Evolutionary conservation across 2,329 filamentous ascomycete species (phyloP).

Genomic region (Lasiodiplodia gonubiensis): DNA sequence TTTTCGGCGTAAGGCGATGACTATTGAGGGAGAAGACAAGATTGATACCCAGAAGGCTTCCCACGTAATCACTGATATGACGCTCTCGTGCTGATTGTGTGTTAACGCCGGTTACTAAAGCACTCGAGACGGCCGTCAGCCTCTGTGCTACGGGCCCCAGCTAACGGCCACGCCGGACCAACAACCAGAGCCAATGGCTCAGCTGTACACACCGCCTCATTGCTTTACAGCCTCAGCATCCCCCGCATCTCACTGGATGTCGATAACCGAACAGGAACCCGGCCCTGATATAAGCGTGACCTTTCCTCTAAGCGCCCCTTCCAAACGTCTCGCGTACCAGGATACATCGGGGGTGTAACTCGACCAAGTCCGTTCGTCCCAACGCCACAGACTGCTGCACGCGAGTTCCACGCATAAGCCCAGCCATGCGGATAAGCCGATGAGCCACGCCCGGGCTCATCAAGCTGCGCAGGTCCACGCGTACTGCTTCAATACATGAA

Average conservation of each 20-base stretch:
- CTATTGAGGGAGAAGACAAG: not conserved
- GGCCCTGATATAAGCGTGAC: not conserved
- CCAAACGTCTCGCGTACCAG: not conserved
- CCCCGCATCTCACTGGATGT: not conserved
- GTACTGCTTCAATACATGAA: not conserved
- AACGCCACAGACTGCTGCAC: constrained; percentile 6
- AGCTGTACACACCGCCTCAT: not conserved
- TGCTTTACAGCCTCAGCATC: not conserved
- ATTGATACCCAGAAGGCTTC: constrained; percentile 9
- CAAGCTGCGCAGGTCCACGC: not conserved
- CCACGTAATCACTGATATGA: not conserved
- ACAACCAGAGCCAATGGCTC: not conserved
- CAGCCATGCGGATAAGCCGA: not conserved
- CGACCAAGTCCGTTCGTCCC: not conserved
- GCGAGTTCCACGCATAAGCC: constrained; percentile 7
- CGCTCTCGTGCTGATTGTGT: not conserved
- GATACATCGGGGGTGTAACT: constrained; percentile 15
- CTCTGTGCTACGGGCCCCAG: not conserved
- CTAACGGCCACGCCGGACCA: not conserved
- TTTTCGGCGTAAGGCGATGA: not conserved
- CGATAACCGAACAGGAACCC: not conserved
- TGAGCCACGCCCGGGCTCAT: not conserved
- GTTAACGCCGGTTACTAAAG: not conserved
- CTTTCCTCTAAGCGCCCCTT: constrained; percentile 3
- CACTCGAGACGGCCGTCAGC: not conserved